Evolutionary conservation across 345 rosid species (phyloP), one percentile per base, ranked within the genome.

Genomic region (Citrus sp.): DNA sequence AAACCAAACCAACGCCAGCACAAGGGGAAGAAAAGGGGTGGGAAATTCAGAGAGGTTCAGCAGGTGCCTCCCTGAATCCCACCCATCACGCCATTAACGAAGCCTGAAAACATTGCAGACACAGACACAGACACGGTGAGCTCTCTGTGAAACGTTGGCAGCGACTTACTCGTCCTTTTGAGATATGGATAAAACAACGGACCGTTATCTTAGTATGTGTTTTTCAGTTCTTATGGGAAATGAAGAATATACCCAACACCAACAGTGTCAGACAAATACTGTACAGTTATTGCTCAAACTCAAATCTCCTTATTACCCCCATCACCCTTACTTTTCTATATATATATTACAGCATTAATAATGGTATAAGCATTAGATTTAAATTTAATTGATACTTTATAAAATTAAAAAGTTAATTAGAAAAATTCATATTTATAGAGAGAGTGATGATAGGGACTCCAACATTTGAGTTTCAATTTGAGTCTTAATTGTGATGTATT

Each of bases 91-190:
- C 90, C 97, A 86, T 91, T 74, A 78, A 87, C 67, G 74, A 76
- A 87, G 84, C 80, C 79, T 77, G 86, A 82, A 75, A 89, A 85
- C 95, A 94, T 91, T 79, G 83, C 73, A 81, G 70, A 77, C 32
- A 22, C 46, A 40, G 66, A 30, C 32, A 30, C 66, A 73, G 60
- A 49, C 64, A 60, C 67, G 25, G 35, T 38, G 2, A 25, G 16
- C 30, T n/a, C n/a, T 58, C 76, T 1, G 59, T 71, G 19, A 9
- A 40, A 28, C 51, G 70, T 74, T 37, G 60, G 46, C 58, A 12
- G 14, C 0, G 13, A 40, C 49, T 42, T 3, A 42, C 49, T 46
- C 3, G 51, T 12, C 18, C 51, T 12, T 46, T 4, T 12, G 51
- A 46, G 18, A 46, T 46, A 46, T 35, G 25, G 69, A 42, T 21